phyloP scores from a whole-genome alignment of 129 eudicot genomes.

The Ambrosia trifida region DNA sequence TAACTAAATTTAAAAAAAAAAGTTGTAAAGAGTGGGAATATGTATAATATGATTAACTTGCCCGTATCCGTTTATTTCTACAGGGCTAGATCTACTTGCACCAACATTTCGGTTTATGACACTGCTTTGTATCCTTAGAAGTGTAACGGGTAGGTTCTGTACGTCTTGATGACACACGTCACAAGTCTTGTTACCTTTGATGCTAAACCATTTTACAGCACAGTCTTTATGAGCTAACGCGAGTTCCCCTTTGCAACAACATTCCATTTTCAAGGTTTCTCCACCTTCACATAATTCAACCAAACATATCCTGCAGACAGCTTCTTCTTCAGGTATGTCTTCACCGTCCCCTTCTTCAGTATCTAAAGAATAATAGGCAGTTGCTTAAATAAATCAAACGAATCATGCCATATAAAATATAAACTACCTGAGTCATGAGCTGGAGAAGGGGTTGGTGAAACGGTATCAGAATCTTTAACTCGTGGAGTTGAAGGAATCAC shows the following conservation, averaged over 20 bases:
- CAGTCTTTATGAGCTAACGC: slow-evolving; percentile 93
- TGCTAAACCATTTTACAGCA: slow-evolving; percentile 92
- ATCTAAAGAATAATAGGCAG: slow-evolving; percentile 34
- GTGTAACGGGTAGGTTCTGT: slow-evolving; percentile 78
- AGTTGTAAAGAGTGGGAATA: not conserved
- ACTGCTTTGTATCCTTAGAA: slow-evolving; percentile 64
- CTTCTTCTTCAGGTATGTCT: slow-evolving; percentile 93
- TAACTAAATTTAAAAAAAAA: not conserved
- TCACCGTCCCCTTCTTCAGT: slow-evolving; percentile 60
- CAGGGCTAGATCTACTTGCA: slow-evolving; percentile 29
- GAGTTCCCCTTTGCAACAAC: slow-evolving; percentile 94
- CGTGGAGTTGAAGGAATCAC: slow-evolving; percentile 83
- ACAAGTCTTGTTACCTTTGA: slow-evolving; percentile 92
- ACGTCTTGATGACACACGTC: slow-evolving; percentile 93
- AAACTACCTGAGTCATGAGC: slow-evolving; percentile 55
- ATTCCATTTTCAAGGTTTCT: slow-evolving; percentile 91
- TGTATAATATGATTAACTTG: slow-evolving; percentile 29
- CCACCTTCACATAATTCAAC: slow-evolving; percentile 95
- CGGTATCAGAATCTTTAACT: slow-evolving; percentile 47
- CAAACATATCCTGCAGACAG: slow-evolving; percentile 88
- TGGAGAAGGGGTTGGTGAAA: slow-evolving; percentile 30
- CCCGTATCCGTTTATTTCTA: slow-evolving; percentile 70
- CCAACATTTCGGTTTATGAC: slow-evolving; percentile 37
- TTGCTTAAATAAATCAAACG: not conserved
- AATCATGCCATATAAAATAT: not conserved